phyloP scores from a whole-genome alignment of 23 red algal genomes.

The Gracilaria domingensis region DNA sequence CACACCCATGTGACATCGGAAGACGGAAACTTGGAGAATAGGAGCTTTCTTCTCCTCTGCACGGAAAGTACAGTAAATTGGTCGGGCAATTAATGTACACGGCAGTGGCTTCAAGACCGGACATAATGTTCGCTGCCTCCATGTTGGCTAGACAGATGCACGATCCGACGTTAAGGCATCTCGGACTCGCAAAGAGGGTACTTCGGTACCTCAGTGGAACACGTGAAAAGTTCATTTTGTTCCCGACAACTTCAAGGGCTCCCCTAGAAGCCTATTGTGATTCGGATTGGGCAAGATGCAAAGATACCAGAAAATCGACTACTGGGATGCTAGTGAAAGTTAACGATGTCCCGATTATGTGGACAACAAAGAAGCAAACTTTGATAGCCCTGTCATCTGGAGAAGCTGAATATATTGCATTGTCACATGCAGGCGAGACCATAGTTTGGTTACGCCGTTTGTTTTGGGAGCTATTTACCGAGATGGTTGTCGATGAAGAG shows the following conservation, averaged over 20 bases:
- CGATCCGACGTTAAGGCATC: not conserved
- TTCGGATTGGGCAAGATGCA: slow-evolving; percentile 42
- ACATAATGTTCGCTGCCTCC: slow-evolving; percentile 24
- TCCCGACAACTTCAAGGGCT: not conserved
- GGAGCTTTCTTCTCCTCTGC: too few relatives aligned
- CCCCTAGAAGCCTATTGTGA: slow-evolving; percentile 35
- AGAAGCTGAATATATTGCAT: slow-evolving; percentile 56
- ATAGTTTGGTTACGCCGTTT: slow-evolving; percentile 19
- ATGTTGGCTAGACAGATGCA: slow-evolving; percentile 6
- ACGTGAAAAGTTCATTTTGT: slow-evolving; percentile 1
- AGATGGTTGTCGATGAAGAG: not conserved
- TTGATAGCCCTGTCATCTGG: slow-evolving; percentile 18
- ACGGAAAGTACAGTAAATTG: too few relatives aligned
- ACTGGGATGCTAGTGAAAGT: slow-evolving; percentile 19
- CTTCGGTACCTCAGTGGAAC: slow-evolving; percentile 21
- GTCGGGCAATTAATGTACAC: slow-evolving; percentile 20
- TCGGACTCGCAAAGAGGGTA: not conserved
- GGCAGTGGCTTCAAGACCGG: not conserved
- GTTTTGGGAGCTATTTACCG: slow-evolving; percentile 10
- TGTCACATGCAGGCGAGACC: not conserved
- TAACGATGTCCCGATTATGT: slow-evolving; percentile 26
- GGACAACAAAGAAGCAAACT: slow-evolving; percentile 24
- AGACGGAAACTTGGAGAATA: too few relatives aligned
- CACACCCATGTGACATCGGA: too few relatives aligned
- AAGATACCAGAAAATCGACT: slow-evolving; percentile 9